Evolutionary conservation across 768 basidiomycete species (phyloP), one percentile per base, ranked within the genome.

Genomic region (Tylopilus intermedius): DNA sequence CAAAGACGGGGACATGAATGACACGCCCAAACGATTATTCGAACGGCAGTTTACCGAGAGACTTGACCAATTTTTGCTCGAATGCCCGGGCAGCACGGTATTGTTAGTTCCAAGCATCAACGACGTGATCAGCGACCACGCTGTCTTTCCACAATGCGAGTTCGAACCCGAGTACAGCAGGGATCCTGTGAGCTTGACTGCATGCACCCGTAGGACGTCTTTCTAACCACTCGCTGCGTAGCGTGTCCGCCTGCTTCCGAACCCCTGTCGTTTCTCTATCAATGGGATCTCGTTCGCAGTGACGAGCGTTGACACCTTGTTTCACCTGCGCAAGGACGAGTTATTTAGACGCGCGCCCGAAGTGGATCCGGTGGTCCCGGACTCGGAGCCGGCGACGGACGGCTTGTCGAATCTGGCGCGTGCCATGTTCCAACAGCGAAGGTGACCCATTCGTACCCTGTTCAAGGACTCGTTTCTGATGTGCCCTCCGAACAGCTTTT

Each of bases 301-400:
- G 13, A 86, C 80, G n/a, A 90, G 89, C 56, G 82, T 91, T 24
- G 96, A 99, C 67, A 80, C 85, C 0, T 71, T 98, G 21, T 95
- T 94, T 72, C 93, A 96, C 64, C 76, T 98, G 1, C 81, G 84
- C 47, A 90, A 85, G 60, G 88, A 95, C 58, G 90, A 95, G 66
- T 81, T 83, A 53, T 72, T 85, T 56, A 85, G 81, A 65, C 76
- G 79, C 26, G 84, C 82, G 2, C 74, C 79, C 49, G 89, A 88
- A 52, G 72, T 80, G 2, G 80, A 82, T 35, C 66, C 85, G 1
- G 60, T 78, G 9, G 56, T 65, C 4, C 62, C 70, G 4, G 52
- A 71, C 4, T 77, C 80, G 48, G 78, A 82, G 27, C 62, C 73
- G 7, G 72, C 74, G 13, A 71, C 68, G n/a, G 94, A 98, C 62